Base-by-base conservation (phyloP, 1,284 basidiomycete species). In the Cryptococcus sp. region DNA sequence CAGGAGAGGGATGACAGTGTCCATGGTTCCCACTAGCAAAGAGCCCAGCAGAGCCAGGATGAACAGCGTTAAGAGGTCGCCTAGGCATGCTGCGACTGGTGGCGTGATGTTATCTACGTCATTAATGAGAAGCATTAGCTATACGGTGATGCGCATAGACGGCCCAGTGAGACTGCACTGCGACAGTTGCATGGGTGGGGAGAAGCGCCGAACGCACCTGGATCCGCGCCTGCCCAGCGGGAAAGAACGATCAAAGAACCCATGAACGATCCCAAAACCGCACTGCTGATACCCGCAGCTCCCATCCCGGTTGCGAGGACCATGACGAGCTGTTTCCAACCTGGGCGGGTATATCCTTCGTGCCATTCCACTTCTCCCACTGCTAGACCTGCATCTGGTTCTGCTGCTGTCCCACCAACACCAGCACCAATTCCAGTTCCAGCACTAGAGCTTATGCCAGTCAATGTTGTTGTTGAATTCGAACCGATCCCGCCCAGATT, bases 261-360 rank as follows among this genome's bases (percentile, higher is more conserved):
- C 92, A 98, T 96, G 78, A 98, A 96, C 1, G 88, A 89, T 2
- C 95, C 95, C 1, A 98, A 84, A 3, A 93, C 72, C 2, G 90
- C 79, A 57, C 88, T 88, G 16, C 89, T 91, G 22, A 93, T 73
- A 50, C 88, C 89, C 0, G 94, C 89, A 0, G 93, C 86, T 11
- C 90, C 84, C 90, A 96, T 95, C 0, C 91, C 86, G 0, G 93
- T 90, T 6, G 91, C 88, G 0, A 93, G 85, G 16, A 98, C 89
- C 81, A 95, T 87, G 57, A 89, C 81, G 60, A 95, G 80, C 66
- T 84, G 83, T 47, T 74, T 72, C 27, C 59, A 69, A 2, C 78
- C 78, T 0, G 79, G 79, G 25, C 73, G 66, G 5, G 79, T 80
- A 58, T 75, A 77, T 7, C 79, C 79, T 53, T 79, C 78, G 25